phyloP scores from a whole-genome alignment of 2,329 filamentous ascomycete genomes.

The Ascochyta fabae region DNA sequence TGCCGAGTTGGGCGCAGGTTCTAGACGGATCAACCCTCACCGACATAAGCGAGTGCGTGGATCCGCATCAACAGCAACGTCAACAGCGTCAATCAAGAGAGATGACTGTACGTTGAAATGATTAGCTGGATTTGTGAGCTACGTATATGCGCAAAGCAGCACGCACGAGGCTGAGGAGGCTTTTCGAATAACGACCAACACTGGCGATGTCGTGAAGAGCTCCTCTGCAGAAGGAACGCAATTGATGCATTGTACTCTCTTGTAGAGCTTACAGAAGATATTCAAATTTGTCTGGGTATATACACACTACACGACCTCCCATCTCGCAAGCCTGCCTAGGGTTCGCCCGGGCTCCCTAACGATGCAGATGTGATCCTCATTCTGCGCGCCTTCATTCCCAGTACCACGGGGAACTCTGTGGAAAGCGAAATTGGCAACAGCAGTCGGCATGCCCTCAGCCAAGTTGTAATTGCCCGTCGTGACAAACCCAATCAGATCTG shows the following conservation, averaged over 20 bases:
- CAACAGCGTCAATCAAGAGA: not conserved
- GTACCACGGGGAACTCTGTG: constrained; percentile 61
- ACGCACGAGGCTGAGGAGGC: not conserved
- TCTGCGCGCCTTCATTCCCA: constrained; percentile 31
- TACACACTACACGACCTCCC: constrained; percentile 67
- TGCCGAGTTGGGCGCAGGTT: constrained; percentile 11
- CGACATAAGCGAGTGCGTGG: constrained; percentile 16
- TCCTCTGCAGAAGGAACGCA: not conserved
- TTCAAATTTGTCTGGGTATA: not conserved
- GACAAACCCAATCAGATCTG: constrained; percentile 87
- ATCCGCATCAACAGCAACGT: not conserved
- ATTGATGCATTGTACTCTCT: not conserved
- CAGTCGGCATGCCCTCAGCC: constrained; percentile 74
- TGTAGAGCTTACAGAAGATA: not conserved
- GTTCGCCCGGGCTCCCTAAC: constrained; percentile 81
- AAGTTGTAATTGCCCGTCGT: constrained; percentile 87
- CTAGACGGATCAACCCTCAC: constrained; percentile 16
- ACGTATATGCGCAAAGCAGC: not conserved
- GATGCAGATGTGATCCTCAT: constrained; percentile 67
- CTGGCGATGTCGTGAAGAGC: not conserved
- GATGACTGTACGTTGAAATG: too few species aligned
- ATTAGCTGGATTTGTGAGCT: not conserved
- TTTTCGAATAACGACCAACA: not conserved
- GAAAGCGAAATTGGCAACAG: constrained; percentile 73
- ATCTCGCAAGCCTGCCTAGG: constrained; percentile 78